Evolutionary conservation across 2,329 filamentous ascomycete species (phyloP), one percentile per base, ranked within the genome.

Genomic region (Fusarium papillatum): DNA sequence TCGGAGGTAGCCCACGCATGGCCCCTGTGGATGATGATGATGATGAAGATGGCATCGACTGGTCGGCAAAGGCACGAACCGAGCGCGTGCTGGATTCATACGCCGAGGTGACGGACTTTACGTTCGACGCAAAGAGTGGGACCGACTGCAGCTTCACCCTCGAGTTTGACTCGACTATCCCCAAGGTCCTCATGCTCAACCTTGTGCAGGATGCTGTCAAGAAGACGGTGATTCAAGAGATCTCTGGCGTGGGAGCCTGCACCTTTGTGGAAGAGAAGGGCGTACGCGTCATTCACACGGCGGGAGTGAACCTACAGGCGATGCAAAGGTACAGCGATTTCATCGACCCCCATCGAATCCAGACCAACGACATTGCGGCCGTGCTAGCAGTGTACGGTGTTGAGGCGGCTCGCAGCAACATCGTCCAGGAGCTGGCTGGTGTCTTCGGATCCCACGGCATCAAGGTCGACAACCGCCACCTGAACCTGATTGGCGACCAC

Each of bases 401-500:
- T 7, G 97, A 99, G 86, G 97, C 97, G 2, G 95, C 95, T 57
- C 94, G 97, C 29, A 92, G 90, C 75, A 95, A 92, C 76, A 98
- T 99, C 81, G 94, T 98, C 55, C 90, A 90, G 69, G 97, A 99
- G 86, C 91, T 99, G 81, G 90, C 92, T 66, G 90, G 90, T 53
- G 96, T 99, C 74, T 99, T 99, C 88, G 89, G 90, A 62, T 93
- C 93, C 81, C 96, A 99, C 91, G 95, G 95, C 81, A 99, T 99
- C 87, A 90, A 89, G 71, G 97, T 99, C 64, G 96, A 99, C 83
- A 92, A 94, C 76, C 92, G 97, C 65, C 97, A 99, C 86, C 86
- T 99, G 77, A 98, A 97, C 85, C 90, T 99, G 77, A 98, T 99
- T 79, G 96, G 94, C 59, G 97, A 99, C 84, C 95, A 95, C 84